Base-by-base conservation (phyloP, 805 yeast species). In the Lachancea kluyveri region DNA sequence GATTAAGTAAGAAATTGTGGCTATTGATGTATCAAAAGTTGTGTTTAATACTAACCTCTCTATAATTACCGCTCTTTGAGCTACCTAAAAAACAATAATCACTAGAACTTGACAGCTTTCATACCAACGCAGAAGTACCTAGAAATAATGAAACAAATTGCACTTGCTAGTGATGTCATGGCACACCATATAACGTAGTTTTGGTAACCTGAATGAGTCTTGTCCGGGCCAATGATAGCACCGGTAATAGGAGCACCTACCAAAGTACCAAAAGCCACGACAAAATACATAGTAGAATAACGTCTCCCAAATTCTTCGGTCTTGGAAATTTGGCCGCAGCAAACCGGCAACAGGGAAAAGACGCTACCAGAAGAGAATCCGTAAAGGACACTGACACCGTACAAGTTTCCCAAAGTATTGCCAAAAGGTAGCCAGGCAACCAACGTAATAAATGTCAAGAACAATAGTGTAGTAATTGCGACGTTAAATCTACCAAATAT, bases 361-460 rank as follows among this genome's bases (percentile, higher is more conserved):
- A 73, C 67, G 3, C 79, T 67, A 5, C 77, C 73, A 7, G 77
- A 66, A 37, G 65, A 59, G 31, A 74, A 64, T 4, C 81, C 82
- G 54, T 67, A 73, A 6, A 67, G 41, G 1, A 58, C 63, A 9
- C 73, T 56, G 40, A 72, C 72, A 2, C 59, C 67, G 39, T 57
- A 67, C 43, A 55, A 53, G n/a, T 50, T 63, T 13, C 35, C 59
- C n/a, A 41, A 40, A 24, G 32, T 29, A 26, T 33, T 62, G 20
- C 59, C 70, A 35, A 48, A 60, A 26, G 60, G 67, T n/a, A 52
- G 48, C 60, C 70, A 60, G 4, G 60, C 54, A 3, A 61, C 54
- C 21, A 61, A 48, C 20, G 62, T 54, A 14, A 60, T 38, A 17
- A 54, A 9, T 31, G 59, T 36, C 13, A 66, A 39, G 13, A 48